These are phyloP conservation scores for Eremothecium gossypii DNA, from an alignment of 1,139 yeast genomes.

Conservation along the genomic window DNA sequence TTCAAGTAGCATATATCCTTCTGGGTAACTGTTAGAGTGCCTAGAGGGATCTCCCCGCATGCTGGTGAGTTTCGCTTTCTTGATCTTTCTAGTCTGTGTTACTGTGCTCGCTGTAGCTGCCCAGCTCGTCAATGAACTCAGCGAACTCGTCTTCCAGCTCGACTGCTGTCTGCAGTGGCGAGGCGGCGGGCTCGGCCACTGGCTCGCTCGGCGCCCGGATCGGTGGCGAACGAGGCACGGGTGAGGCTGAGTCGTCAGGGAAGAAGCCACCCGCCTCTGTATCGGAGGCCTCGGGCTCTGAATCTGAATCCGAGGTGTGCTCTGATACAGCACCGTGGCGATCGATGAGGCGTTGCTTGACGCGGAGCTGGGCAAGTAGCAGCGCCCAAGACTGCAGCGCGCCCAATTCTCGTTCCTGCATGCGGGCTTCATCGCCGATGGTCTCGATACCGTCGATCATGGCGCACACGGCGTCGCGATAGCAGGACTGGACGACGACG, in stretches of 20 bases:
- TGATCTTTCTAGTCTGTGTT: no score
- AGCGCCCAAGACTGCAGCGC: conserved; percentile 68
- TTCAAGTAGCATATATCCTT: no score
- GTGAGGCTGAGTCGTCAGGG: conserved; percentile 7
- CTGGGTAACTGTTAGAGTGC: no score
- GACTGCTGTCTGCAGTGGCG: no score
- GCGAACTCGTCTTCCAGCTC: no score
- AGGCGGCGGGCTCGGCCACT: no score
- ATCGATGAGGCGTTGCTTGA: conserved; percentile 54
- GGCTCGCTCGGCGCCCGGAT: no score
- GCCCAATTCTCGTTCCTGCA: conserved; percentile 38
- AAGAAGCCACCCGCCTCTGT: conserved; percentile 23
- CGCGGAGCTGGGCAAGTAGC: conserved; percentile 61
- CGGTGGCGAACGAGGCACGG: neutral
- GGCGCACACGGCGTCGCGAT: conserved; percentile 53
- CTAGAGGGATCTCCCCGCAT: no score
- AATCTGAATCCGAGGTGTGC: conserved; percentile 10
- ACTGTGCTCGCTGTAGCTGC: no score
- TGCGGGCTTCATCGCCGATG: conserved; percentile 38
- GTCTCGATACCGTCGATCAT: conserved; percentile 51
- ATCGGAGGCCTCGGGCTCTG: conserved; percentile 9
- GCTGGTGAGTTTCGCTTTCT: no score
- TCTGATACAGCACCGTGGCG: conserved; percentile 51
- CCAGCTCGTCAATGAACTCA: no score
- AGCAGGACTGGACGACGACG: conserved; percentile 58